Conservation (phyloP, 2,329 filamentous ascomycete genomes). For the Leptographium radiaticola region DNA sequence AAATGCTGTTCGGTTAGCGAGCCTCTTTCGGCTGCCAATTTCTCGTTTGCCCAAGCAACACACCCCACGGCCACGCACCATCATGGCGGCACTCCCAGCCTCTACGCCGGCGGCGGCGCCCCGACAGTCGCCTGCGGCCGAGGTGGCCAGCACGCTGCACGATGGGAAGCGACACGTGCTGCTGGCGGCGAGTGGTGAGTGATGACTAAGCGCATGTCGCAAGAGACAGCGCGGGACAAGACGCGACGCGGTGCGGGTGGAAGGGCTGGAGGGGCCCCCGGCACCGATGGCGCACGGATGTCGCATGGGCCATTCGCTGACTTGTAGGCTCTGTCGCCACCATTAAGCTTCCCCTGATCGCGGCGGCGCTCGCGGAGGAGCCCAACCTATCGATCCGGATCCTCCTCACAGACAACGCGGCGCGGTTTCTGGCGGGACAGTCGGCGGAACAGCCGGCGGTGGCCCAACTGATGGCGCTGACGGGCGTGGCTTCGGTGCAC, state of each 20-base stretch:
- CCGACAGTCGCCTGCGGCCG: constrained; percentile 13
- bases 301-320: no score
- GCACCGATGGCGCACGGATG: no score
- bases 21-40: no score
- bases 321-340: constrained; percentile 55
- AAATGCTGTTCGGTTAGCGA: no score
- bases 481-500: constrained; percentile 71
- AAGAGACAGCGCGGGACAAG: no score
- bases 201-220: no score
- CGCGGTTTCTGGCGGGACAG: constrained; percentile 65
- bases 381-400: constrained; percentile 65
- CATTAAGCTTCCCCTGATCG: constrained; percentile 66
- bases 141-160: constrained; percentile 18
- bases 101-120: not conserved
- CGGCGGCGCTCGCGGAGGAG: constrained; percentile 34
- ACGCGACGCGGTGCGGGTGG: no score
- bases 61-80: no score
- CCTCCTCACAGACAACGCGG: constrained; percentile 61
- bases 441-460: constrained; percentile 63
- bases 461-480: constrained; percentile 40
- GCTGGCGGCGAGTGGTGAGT: constrained; percentile 20
- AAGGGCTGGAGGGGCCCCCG: no score
- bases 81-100: not conserved
- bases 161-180: constrained; percentile 30
- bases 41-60: no score